Evolutionary conservation across 2,329 filamentous ascomycete species (phyloP), one percentile per base, ranked within the genome.

Genomic region (Dissoconium aciculare): DNA sequence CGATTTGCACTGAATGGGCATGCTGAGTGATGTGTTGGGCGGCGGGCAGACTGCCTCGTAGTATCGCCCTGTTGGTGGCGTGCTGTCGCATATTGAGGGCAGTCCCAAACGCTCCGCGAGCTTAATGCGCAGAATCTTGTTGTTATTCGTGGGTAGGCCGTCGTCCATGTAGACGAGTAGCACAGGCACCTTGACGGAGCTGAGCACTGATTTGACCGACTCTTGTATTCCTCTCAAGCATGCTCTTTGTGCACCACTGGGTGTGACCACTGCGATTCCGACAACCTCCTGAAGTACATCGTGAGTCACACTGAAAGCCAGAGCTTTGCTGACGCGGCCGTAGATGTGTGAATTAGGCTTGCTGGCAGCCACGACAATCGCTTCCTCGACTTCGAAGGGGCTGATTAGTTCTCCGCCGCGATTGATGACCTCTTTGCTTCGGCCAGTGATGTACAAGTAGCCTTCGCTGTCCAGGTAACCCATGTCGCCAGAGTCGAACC

Each of bases 381-480:
- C 66, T 39, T 70, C 63, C 41, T 71, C 67, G n/a, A 71, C 59
- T 41, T 71, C 67, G 32, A 70, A 68, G 0, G 67, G 67, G 4
- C 64, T 69, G 34, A 71, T 69, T n/a, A 70, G 56, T 43, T 71
- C 67, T 17, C 67, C 66, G 19, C 67, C 67, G 8, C 66, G 60
- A 42, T 69, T 69, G 47, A 70, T 68, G 33, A 69, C 63, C 33
- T 69, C 66, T 40, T 69, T 70, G 44, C 58, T 67, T 16, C 66
- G 57, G 5, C 66, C 66, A 2, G 65, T 69, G 38, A 69, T 63
- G 46, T 62, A 69, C 5, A 69, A 55, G 38, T 62, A 69, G 15
- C 63, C 63, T 8, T 66, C 59, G 1, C 47, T 33, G 37, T 69
- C 66, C 35, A 68, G 53, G 32, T 66, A 63, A 3, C 66, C 66